Percentiles rank a stretch among this genome's conserved stretches.
phyloP scores from a whole-genome alignment of 2,329 filamentous ascomycete species.

The Dissoconium aciculare region DNA sequence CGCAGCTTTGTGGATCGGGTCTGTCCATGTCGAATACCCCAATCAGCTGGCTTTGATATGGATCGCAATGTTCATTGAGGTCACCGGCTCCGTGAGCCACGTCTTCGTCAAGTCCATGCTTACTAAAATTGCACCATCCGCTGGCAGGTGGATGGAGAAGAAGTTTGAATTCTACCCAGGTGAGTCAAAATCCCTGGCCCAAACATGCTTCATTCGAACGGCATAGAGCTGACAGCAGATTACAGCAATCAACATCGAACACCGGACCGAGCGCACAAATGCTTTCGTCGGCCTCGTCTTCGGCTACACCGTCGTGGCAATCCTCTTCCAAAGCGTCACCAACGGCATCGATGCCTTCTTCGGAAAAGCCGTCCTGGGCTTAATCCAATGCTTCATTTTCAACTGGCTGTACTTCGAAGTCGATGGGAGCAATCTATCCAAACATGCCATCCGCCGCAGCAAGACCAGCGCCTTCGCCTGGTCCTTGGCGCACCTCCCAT shows the following conservation, averaged over 20 bases:
- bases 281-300: conserved; percentile 52
- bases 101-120: conserved; percentile 24
- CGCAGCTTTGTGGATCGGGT: conserved; percentile 43
- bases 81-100: conserved; percentile 33
- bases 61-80: conserved; percentile 40
- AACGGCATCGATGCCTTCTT: conserved; percentile 43
- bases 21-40: conserved; percentile 42
- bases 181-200: conserved; percentile 2
- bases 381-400: conserved; percentile 22
- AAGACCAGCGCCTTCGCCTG: conserved; percentile 35
- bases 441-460: conserved; percentile 45
- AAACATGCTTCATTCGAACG: neutral
- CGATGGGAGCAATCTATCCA: conserved; percentile 40
- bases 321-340: conserved; percentile 43
- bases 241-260: conserved; percentile 44
- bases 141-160: conserved; percentile 16
- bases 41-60: conserved; percentile 42
- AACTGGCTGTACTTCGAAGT: conserved; percentile 33
- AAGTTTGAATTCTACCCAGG: conserved; percentile 47
- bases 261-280: conserved; percentile 48
- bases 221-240: neutral
- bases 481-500: conserved; percentile 43
- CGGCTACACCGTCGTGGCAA: conserved; percentile 47
- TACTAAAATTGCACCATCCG: conserved; percentile 10
- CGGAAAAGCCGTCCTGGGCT: conserved; percentile 40